Conservation (phyloP, 2,329 filamentous ascomycete genomes). For the Diaporthe humulicola region DNA sequence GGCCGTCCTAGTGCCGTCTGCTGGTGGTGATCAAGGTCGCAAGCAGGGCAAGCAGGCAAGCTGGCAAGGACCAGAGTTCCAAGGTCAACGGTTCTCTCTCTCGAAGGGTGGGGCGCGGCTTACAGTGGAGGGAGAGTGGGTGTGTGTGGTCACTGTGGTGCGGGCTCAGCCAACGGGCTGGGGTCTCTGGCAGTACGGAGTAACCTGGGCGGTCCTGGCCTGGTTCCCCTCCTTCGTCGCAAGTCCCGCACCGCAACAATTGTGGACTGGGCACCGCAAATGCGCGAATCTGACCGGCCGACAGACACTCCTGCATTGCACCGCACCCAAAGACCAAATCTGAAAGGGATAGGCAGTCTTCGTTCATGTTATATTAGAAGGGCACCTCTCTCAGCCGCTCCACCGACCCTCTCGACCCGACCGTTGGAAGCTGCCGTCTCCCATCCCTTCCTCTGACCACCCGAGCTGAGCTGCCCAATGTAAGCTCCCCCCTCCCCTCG, state of each 20-base stretch:
- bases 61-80: constrained; percentile 11
- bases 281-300: constrained; percentile 17
- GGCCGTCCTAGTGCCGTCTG: background rate
- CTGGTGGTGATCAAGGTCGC: constrained; percentile 1
- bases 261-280: constrained; percentile 29
- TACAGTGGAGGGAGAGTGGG: constrained; percentile 18
- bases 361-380: constrained; percentile 28
- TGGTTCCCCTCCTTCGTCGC: constrained; percentile 30
- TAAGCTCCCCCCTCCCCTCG: constrained; percentile 23
- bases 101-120: constrained; percentile 14
- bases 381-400: constrained; percentile 15
- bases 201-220: background rate
- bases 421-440: constrained; percentile 13
- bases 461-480: constrained; percentile 22
- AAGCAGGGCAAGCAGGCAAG: background rate
- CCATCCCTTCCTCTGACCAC: background rate
- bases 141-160: constrained; percentile 13
- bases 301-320: constrained; percentile 10
- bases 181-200: constrained; percentile 15
- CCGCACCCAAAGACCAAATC: background rate
- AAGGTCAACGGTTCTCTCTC: constrained; percentile 1
- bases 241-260: constrained; percentile 28
- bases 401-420: constrained; percentile 1
- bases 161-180: constrained; percentile 24
- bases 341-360: constrained; percentile 8